phyloP scores from a whole-genome alignment of 352 stramenopile genomes.

The Albugo laibachii region DNA sequence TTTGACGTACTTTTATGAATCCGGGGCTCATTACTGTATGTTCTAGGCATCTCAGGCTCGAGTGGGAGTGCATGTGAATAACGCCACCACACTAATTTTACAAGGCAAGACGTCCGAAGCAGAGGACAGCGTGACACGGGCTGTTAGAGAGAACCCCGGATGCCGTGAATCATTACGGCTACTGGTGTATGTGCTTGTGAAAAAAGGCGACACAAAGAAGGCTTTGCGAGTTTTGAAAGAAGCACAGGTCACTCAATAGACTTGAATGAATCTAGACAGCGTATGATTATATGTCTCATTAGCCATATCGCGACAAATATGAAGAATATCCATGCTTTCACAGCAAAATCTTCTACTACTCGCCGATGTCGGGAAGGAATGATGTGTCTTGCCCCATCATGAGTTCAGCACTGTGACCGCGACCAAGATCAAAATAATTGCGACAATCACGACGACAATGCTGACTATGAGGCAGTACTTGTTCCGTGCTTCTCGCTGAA shows the following conservation, averaged over 20 bases:
- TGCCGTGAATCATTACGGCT: constrained; percentile 69
- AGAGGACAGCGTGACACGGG: constrained; percentile 67
- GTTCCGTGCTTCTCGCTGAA: constrained; percentile 37
- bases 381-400: neutral
- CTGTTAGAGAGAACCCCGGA: constrained; percentile 59
- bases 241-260: constrained; percentile 46
- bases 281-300: too few species aligned
- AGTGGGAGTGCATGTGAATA: constrained; percentile 71
- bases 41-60: constrained; percentile 32
- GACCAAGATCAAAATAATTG: constrained; percentile 29
- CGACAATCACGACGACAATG: constrained; percentile 16
- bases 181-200: constrained; percentile 75
- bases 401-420: too few species aligned
- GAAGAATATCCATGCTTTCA: too few species aligned
- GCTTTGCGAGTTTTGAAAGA: constrained; percentile 72
- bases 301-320: too few species aligned
- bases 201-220: constrained; percentile 80
- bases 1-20: neutral
- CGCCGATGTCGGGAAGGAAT: neutral
- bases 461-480: constrained; percentile 33
- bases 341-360: neutral
- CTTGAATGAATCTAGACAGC: neutral
- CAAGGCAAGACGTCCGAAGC: constrained; percentile 51
- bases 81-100: constrained; percentile 53
- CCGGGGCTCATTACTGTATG: neutral